These are phyloP conservation scores for Lepiota brunneoincarnata DNA, from an alignment of 768 basidiomycete genomes.

Conservation along the genomic window DNA sequence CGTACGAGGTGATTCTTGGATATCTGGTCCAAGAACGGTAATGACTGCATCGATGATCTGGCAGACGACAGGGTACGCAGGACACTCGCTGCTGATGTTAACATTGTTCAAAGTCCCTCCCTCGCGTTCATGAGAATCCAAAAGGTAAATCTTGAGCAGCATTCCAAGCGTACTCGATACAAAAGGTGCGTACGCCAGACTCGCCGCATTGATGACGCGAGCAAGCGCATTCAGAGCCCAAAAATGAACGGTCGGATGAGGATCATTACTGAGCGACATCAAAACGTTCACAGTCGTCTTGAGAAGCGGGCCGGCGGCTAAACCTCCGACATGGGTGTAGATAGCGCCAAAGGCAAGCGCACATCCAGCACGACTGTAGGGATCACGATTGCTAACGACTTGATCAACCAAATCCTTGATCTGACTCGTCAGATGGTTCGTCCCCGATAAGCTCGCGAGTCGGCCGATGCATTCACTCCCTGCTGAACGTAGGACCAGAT, in stretches of 20 bases:
- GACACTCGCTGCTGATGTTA: slow-evolving; percentile 87
- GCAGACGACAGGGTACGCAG: slow-evolving; percentile 89
- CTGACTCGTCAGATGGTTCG: slow-evolving; percentile 79
- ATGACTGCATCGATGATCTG: slow-evolving; percentile 92
- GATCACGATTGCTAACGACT: slow-evolving; percentile 92
- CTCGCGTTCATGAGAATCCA: slow-evolving; percentile 90
- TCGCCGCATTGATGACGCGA: slow-evolving; percentile 87
- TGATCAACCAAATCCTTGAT: slow-evolving; percentile 91
- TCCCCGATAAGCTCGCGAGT: slow-evolving; percentile 79
- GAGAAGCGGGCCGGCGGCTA: slow-evolving; percentile 91
- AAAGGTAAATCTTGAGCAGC: slow-evolving; percentile 84
- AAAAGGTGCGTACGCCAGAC: slow-evolving; percentile 86
- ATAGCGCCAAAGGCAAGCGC: slow-evolving; percentile 91
- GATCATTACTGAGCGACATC: slow-evolving; percentile 93
- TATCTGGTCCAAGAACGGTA: slow-evolving; percentile 91
- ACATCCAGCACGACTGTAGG: slow-evolving; percentile 89
- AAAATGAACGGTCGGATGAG: slow-evolving; percentile 94
- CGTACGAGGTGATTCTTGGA: slow-evolving; percentile 82
- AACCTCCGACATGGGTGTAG: slow-evolving; percentile 86
- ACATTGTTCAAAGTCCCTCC: slow-evolving; percentile 75
- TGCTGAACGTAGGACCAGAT: slow-evolving; percentile 69
- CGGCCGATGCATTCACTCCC: slow-evolving; percentile 90
- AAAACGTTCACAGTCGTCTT: slow-evolving; percentile 95
- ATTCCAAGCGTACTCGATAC: slow-evolving; percentile 87
- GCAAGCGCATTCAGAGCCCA: slow-evolving; percentile 87